phyloP scores from a whole-genome alignment of 306 rosid genomes.

The Mimosa bimucronata region DNA sequence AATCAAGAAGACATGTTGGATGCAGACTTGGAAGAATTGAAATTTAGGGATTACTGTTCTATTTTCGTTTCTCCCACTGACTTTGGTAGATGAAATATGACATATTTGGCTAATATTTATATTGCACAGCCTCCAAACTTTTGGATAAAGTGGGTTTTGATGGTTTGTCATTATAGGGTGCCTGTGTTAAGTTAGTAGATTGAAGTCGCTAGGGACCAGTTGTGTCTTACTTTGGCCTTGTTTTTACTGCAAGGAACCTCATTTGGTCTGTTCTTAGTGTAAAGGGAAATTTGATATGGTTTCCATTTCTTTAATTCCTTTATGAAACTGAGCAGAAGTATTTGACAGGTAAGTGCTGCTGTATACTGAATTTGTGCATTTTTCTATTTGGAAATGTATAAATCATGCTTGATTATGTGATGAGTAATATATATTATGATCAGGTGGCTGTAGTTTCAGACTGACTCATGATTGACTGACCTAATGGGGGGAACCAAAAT shows the following conservation, averaged over 20 bases:
- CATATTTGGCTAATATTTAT: background rate
- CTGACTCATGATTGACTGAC: too few species aligned
- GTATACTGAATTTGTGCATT: background rate
- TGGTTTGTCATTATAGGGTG: background rate
- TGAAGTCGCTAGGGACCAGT: background rate
- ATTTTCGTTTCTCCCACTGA: background rate
- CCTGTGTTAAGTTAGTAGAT: background rate
- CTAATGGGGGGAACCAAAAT: too few species aligned
- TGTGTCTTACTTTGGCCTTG: background rate
- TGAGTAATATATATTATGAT: background rate
- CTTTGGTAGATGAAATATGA: background rate
- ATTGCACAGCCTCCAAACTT: background rate
- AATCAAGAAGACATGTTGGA: background rate
- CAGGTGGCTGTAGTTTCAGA: background rate
- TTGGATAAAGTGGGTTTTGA: slow-evolving; percentile 1
- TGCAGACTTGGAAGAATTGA: background rate
- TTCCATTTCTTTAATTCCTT: too few species aligned
- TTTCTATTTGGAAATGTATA: slow-evolving; percentile 6
- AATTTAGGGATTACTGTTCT: background rate
- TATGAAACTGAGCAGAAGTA: slow-evolving; percentile 34
- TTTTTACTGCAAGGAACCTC: too few species aligned
- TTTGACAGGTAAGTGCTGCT: slow-evolving; percentile 42
- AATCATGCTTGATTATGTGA: slow-evolving; percentile 9
- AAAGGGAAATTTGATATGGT: too few species aligned
- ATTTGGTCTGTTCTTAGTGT: too few species aligned